Percentiles rank a stretch among this genome's conserved stretches.
These are phyloP conservation scores for Backusella macrospora DNA, from an alignment of 192 early-diverging fungal species.

Conservation along the genomic window DNA sequence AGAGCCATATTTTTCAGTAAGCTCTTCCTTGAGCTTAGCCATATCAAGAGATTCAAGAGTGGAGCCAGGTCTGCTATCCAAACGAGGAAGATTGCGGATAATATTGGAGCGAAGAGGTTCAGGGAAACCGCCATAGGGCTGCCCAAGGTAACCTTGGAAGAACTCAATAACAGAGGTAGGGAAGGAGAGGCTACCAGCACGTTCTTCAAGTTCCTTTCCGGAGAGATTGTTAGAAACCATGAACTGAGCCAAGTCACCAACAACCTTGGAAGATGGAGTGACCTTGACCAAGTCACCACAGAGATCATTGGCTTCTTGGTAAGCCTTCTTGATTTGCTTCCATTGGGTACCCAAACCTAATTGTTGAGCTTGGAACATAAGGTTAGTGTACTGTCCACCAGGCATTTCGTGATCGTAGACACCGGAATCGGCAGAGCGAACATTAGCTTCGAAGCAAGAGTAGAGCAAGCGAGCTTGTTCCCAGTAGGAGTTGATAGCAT, in stretches of 20 bases:
- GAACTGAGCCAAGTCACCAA: slow-evolving; percentile 97
- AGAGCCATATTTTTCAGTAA: slow-evolving; percentile 82
- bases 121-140: slow-evolving; percentile 94
- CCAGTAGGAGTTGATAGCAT: slow-evolving; percentile 94
- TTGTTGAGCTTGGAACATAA: slow-evolving; percentile 96
- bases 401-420: slow-evolving; percentile 98
- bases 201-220: slow-evolving; percentile 74
- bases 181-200: slow-evolving; percentile 84
- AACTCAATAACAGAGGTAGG: slow-evolving; percentile 94
- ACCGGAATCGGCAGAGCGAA: slow-evolving; percentile 85
- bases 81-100: slow-evolving; percentile 71
- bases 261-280: slow-evolving; percentile 97
- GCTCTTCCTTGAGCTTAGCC: slow-evolving; percentile 64
- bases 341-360: slow-evolving; percentile 91
- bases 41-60: slow-evolving; percentile 82
- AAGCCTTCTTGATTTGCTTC: slow-evolving; percentile 93
- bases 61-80: slow-evolving; percentile 87
- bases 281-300: slow-evolving; percentile 98
- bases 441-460: slow-evolving; percentile 94
- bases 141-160: slow-evolving; percentile 95
- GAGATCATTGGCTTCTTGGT: slow-evolving; percentile 86
- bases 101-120: slow-evolving; percentile 86
- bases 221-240: slow-evolving; percentile 90
- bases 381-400: slow-evolving; percentile 97
- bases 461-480: slow-evolving; percentile 94